Evolutionary conservation across 805 yeast genomes (phyloP).

Genomic region (Clavispora santaluciae): DNA sequence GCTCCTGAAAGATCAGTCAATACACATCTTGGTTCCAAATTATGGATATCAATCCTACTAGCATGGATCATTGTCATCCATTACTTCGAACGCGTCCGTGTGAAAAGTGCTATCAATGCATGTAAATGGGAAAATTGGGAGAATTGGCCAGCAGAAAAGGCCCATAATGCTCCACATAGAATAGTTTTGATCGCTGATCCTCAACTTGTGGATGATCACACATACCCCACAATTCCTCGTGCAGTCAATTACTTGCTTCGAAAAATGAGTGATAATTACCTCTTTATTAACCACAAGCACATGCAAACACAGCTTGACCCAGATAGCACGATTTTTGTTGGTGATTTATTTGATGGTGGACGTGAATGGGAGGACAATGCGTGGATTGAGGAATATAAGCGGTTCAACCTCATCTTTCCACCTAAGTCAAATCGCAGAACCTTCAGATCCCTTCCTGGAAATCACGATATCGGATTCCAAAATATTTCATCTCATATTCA

Average conservation of each 20-base stretch:
- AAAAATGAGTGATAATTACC: conserved; percentile 68
- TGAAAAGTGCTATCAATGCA: conserved; percentile 17
- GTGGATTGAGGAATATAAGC: conserved; percentile 65
- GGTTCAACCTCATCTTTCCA: conserved; percentile 69
- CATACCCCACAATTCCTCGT: conserved; percentile 71
- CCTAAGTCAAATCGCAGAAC: conserved; percentile 40
- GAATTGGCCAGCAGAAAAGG: conserved; percentile 36
- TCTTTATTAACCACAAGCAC: conserved; percentile 66
- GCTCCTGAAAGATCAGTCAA: neutral
- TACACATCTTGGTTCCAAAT: conserved; percentile 5
- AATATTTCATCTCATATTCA: conserved; percentile 54
- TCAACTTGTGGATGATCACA: conserved; percentile 82
- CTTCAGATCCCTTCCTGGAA: conserved; percentile 63
- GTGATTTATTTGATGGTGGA: conserved; percentile 95
- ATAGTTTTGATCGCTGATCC: conserved; percentile 82
- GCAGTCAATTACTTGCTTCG: conserved; percentile 51
- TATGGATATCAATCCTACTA: conserved; percentile 8
- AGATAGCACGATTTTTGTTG: conserved; percentile 71
- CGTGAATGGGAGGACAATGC: conserved; percentile 68
- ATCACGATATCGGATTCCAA: conserved; percentile 96
- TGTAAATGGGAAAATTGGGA: conserved; percentile 68
- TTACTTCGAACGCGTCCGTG: conserved; percentile 29
- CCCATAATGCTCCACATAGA: conserved; percentile 35
- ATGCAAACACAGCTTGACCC: conserved; percentile 62
- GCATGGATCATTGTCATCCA: conserved; percentile 27